Percentiles rank a stretch among this genome's conserved stretches.
Evolutionary conservation across 164 flowering plant species (phyloP).

Genomic region (Vitis riparia): DNA sequence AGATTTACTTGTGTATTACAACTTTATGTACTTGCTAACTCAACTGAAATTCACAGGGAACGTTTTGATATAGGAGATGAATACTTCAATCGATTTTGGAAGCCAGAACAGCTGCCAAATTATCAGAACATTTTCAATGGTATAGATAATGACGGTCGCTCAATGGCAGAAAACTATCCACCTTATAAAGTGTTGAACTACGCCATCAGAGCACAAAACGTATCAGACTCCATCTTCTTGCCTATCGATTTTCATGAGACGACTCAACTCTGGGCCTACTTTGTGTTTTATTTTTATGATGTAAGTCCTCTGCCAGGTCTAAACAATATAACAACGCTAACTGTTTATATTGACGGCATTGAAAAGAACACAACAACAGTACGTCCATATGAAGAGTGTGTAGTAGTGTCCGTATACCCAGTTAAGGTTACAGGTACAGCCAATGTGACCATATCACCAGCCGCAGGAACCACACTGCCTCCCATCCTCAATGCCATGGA

Average conservation of each 20-base stretch:
- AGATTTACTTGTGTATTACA: too few species aligned
- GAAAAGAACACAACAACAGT: too few species aligned
- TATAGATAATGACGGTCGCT: too few species aligned
- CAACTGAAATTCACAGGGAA: too few species aligned
- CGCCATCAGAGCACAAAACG: conserved; percentile 4
- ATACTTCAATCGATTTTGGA: conserved; percentile 4
- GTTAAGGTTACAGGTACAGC: not conserved
- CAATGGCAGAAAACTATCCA: not conserved
- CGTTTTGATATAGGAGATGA: too few species aligned
- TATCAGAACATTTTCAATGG: not conserved
- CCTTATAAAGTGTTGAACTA: not conserved
- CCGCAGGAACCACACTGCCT: not conserved
- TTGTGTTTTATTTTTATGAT: conserved; percentile 9
- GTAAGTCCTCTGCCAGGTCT: not conserved
- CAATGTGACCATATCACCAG: conserved; percentile 6
- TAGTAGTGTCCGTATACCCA: not conserved
- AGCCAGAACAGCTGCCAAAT: not conserved
- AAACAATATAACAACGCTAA: not conserved
- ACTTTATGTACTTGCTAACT: too few species aligned
- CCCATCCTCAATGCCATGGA: conserved; percentile 14
- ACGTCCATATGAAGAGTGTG: not conserved
- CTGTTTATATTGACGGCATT: conserved; percentile 2
- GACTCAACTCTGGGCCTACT: conserved; percentile 6
- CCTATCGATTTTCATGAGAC: not conserved
- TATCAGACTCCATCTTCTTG: not conserved